A percentile compares a stretch with the other conserved stretches of the same genome.
Conservation (phyloP, 1,284 basidiomycete species). For the Cystobasidiaceae sp. region DNA sequence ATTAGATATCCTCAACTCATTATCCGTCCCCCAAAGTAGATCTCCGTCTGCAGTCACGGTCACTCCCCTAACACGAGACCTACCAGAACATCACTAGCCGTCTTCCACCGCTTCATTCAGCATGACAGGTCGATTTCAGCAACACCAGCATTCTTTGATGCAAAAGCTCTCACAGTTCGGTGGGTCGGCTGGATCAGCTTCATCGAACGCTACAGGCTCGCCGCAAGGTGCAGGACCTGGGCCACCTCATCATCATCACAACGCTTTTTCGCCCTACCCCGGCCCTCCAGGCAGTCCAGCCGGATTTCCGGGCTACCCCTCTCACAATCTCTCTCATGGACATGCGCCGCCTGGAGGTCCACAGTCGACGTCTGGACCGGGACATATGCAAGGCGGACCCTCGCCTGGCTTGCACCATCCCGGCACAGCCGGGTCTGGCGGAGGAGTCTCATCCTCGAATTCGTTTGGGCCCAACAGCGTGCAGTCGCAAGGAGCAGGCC, state of each 20-base stretch:
- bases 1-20: background rate
- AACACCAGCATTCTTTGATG: slow-evolving; percentile 30
- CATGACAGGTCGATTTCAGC: slow-evolving; percentile 20
- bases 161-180: slow-evolving; percentile 24
- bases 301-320: slow-evolving; percentile 32
- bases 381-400: slow-evolving; percentile 3
- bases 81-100: too few species aligned
- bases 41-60: background rate
- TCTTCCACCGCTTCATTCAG: slow-evolving; percentile 4
- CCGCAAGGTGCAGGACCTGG: slow-evolving; percentile 13
- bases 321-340: slow-evolving; percentile 28
- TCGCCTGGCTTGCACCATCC: slow-evolving; percentile 13
- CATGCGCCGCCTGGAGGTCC: slow-evolving; percentile 31
- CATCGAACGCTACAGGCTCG: slow-evolving; percentile 2
- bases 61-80: too few species aligned
- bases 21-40: background rate
- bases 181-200: slow-evolving; percentile 1
- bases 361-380: slow-evolving; percentile 19
- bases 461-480: background rate
- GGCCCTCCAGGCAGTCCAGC: slow-evolving; percentile 39
- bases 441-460: background rate
- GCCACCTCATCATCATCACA: slow-evolving; percentile 26
- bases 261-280: slow-evolving; percentile 37
- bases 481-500: slow-evolving; percentile 3
- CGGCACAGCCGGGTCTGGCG: slow-evolving; percentile 12